Conservation (phyloP, 768 basidiomycete genomes). For the Leucocoprinus birnbaumii region DNA sequence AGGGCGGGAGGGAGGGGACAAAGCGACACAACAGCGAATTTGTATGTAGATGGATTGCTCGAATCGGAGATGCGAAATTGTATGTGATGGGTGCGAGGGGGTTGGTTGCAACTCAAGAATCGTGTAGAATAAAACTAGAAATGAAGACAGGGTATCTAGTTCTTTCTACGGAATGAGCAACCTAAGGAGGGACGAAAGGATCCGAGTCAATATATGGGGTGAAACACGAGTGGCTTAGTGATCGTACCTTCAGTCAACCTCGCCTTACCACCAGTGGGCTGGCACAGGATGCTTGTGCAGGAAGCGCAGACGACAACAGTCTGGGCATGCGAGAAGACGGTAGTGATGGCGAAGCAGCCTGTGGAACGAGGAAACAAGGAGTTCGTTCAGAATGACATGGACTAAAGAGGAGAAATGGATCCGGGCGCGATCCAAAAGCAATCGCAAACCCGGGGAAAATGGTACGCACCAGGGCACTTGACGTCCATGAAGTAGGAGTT, state of each 20-base stretch:
- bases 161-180: conserved; percentile 97
- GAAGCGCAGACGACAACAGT: conserved; percentile 93
- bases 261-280: conserved; percentile 97
- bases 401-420: conserved; percentile 9
- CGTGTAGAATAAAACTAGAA: conserved; percentile 15
- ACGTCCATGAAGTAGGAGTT: conserved; percentile 99
- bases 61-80: conserved; percentile 1
- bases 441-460: not conserved
- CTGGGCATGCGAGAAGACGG: conserved; percentile 99
- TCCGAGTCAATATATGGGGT: conserved; percentile 2
- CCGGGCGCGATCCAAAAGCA: not conserved
- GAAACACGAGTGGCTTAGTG: conserved; percentile 12
- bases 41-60: not conserved
- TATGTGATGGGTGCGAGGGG: not conserved
- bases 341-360: conserved; percentile 95
- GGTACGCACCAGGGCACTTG: conserved; percentile 86
- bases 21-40: not conserved
- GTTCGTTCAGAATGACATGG: conserved; percentile 15
- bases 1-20: not conserved
- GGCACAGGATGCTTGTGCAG: conserved; percentile 94
- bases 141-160: conserved; percentile 40
- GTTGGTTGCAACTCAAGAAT: not conserved
- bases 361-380: conserved; percentile 15
- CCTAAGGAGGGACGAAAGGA: conserved; percentile 45
- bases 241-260: conserved; percentile 92